Base-by-base conservation (phyloP, 139 green algal species). In the Coelastrella sp. region DNA sequence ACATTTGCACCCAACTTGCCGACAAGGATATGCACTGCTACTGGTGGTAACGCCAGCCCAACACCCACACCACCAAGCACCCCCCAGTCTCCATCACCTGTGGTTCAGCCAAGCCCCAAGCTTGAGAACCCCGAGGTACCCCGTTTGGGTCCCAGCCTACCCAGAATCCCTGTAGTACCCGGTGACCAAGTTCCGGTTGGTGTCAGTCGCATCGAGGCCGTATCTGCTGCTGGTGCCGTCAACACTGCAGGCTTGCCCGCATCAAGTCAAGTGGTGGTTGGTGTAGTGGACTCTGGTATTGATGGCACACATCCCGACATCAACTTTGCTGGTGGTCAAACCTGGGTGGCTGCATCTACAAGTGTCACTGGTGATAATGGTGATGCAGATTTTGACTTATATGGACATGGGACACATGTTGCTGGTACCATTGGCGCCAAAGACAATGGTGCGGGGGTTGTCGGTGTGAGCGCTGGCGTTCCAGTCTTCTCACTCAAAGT, bases 391-490 rank as follows among this genome's bases (percentile, higher is more conserved):
- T 6, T 71, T 8, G 66, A 74, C 66, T 34, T 34, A 15, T 74
- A 45, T n/a, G 66, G 66, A 15, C 66, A 74, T 48, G 72, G 72
- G 13, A 80, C 72, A 19, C 72, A 80, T 30, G 32, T 80, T 21
- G 48, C 72, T 17, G 72, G 72, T n/a, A 80, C 35, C 6, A 19
- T 80, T 0, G 72, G 45, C 6, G 72, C 72, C 2, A 30, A 45
- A 21, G 53, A 83, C 76, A 51, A 32, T 6, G 76, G 57, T 5
- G 19, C 35, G 21, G 74, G 40, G 23, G 53, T 32, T 19, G 53
- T 64, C 34, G 75, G 75, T 45, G 30, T 83, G 6, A 40, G 41
- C 19, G 41, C 75, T 11, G 75, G 75, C 37, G 5, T 51, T 25
- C 53, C 53, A 9, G 7, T 83, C 19, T 83, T 60, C 57, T 50